phyloP scores from a whole-genome alignment of 495 filamentous ascomycete species.

The Filosporella fistucella region DNA sequence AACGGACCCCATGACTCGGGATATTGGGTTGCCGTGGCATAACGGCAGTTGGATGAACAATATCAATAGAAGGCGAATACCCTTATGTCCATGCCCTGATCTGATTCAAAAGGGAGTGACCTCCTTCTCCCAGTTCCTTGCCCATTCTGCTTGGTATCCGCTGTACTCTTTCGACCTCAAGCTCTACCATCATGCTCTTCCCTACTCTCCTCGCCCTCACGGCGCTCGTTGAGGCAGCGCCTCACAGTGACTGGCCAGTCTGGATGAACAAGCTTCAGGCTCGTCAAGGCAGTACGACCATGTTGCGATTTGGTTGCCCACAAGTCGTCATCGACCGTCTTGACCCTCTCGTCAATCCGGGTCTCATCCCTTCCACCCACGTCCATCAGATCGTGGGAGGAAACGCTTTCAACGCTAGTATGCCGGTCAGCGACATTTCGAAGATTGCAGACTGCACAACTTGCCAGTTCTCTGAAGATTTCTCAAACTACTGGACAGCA shows the following conservation, averaged over 20 bases:
- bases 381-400: conserved; percentile 37
- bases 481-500: too few relatives aligned
- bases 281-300: not conserved
- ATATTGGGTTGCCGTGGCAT: too few relatives aligned
- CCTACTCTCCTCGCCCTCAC: not conserved
- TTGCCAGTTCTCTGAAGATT: conserved; percentile 54
- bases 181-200: not conserved
- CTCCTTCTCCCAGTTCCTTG: too few relatives aligned
- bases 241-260: too few relatives aligned
- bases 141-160: not conserved
- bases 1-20: too few relatives aligned
- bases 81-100: too few relatives aligned
- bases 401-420: conserved; percentile 55
- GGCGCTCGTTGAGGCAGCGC: not conserved
- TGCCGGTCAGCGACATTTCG: conserved; percentile 48
- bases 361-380: not conserved
- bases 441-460: conserved; percentile 52
- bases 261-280: too few relatives aligned
- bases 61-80: too few relatives aligned
- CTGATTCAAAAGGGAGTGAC: too few relatives aligned
- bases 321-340: not conserved
- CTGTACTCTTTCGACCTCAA: not conserved
- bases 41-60: too few relatives aligned
- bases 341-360: not conserved
- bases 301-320: not conserved